Evolutionary conservation across 805 yeast genomes (phyloP).

Genomic region (Wickerhamomyces mucosus): DNA sequence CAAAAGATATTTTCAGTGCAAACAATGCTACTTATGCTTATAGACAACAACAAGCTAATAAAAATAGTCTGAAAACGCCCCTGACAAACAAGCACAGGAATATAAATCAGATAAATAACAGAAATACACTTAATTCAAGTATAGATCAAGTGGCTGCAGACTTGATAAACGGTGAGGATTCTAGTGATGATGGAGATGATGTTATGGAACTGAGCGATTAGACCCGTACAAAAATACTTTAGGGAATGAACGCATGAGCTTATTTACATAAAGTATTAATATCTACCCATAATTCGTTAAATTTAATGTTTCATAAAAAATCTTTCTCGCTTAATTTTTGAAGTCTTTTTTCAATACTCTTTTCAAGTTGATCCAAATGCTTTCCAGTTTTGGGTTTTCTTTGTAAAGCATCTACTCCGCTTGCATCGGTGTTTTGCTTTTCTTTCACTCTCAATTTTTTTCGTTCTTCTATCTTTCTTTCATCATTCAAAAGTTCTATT

Average conservation of each 20-base stretch:
- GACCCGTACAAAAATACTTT: too few species aligned
- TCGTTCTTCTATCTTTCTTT: neutral
- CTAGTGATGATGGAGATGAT: conserved; percentile 46
- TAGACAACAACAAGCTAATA: conserved; percentile 6
- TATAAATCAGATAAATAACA: neutral
- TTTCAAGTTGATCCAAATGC: too few species aligned
- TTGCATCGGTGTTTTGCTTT: too few species aligned
- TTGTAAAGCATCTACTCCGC: too few species aligned
- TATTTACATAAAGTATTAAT: too few species aligned
- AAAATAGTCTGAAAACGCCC: conserved; percentile 15
- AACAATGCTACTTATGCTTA: conserved; percentile 22
- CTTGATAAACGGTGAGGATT: conserved; percentile 21
- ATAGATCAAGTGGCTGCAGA: conserved; percentile 19
- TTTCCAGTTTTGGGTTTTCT: neutral
- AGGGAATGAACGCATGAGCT: too few species aligned
- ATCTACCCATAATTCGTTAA: too few species aligned
- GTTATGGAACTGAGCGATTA: neutral
- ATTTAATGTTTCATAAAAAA: too few species aligned
- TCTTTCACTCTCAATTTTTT: neutral
- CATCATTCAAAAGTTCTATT: conserved; percentile 2
- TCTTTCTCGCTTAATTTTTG: neutral
- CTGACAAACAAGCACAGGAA: conserved; percentile 19
- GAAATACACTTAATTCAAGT: conserved; percentile 10
- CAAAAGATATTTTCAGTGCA: conserved; percentile 19
- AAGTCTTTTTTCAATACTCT: neutral